Percentiles rank a stretch among this genome's conserved stretches.
These are phyloP conservation scores for Antarctomyces pellizariae DNA, from an alignment of 495 filamentous ascomycete genomes.

Conservation along the genomic window DNA sequence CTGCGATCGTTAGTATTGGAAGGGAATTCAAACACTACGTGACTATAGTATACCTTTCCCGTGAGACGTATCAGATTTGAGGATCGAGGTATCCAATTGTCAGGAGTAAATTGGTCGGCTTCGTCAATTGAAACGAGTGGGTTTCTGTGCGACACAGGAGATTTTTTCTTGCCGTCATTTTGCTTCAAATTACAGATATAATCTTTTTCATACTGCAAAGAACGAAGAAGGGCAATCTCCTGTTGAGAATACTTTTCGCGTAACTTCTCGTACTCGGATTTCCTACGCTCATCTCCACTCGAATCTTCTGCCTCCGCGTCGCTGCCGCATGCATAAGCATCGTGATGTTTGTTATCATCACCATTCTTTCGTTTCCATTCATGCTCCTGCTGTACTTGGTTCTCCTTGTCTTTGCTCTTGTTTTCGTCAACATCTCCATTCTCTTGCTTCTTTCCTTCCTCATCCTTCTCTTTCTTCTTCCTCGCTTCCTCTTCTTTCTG, in stretches of 20 bases:
- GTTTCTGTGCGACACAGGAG: conserved; percentile 4
- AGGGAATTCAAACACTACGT: too few species aligned
- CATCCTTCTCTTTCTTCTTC: not conserved
- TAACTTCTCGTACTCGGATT: conserved; percentile 4
- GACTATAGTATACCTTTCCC: too few species aligned
- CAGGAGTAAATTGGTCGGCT: conserved; percentile 14
- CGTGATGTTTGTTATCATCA: conserved; percentile 6
- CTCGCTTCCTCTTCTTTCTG: not conserved
- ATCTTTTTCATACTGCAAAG: conserved; percentile 11
- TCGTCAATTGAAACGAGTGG: conserved; percentile 11
- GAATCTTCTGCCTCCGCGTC: conserved; percentile 5
- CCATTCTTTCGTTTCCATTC: conserved; percentile 6
- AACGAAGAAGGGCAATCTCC: conserved; percentile 11
- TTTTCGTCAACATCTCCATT: conserved; percentile 3
- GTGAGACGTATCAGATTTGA: conserved; percentile 14
- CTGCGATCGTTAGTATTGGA: too few species aligned
- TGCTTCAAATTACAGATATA: conserved; percentile 8
- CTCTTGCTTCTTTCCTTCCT: conserved; percentile 3
- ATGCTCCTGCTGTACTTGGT: too few species aligned
- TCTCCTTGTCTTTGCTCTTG: too few species aligned
- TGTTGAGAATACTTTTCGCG: conserved; percentile 8
- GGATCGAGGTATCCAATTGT: conserved; percentile 16
- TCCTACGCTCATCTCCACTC: not conserved
- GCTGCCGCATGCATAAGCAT: conserved; percentile 5
- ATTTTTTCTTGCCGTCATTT: conserved; percentile 13